Conservation (phyloP, 768 basidiomycete genomes). For the Boletus bicolor region DNA sequence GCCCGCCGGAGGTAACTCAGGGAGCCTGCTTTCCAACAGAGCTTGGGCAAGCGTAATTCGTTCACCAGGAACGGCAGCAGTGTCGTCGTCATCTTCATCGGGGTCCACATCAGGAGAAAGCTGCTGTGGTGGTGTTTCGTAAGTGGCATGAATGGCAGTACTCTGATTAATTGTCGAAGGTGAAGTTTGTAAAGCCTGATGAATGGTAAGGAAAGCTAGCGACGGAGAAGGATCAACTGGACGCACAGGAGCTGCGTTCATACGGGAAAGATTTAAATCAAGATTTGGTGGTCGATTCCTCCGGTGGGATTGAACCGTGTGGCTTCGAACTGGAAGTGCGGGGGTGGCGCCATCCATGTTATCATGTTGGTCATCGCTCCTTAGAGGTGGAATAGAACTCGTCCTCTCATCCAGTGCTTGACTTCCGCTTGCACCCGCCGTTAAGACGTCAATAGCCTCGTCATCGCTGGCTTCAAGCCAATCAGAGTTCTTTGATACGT, state of each 20-base stretch:
- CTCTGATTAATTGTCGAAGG: slow-evolving; percentile 31
- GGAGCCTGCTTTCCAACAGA: slow-evolving; percentile 74
- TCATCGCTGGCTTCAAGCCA: slow-evolving; percentile 84
- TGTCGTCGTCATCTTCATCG: slow-evolving; percentile 59
- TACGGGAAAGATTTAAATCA: slow-evolving; percentile 49
- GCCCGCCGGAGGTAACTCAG: slow-evolving; percentile 69
- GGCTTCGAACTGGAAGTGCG: slow-evolving; percentile 31
- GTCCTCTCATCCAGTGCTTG: slow-evolving; percentile 83
- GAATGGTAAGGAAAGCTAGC: slow-evolving; percentile 60
- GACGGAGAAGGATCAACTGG: slow-evolving; percentile 55
- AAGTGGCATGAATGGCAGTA: slow-evolving; percentile 18
- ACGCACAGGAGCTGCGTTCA: slow-evolving; percentile 32
- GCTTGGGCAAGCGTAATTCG: slow-evolving; percentile 71
- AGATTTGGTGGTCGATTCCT: slow-evolving; percentile 66
- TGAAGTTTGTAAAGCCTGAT: slow-evolving; percentile 56
- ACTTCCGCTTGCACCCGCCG: slow-evolving; percentile 78
- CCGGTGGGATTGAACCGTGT: slow-evolving; percentile 33
- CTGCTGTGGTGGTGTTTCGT: slow-evolving; percentile 31
- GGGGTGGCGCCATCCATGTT: slow-evolving; percentile 14
- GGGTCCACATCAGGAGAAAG: slow-evolving; percentile 40
- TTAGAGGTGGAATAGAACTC: slow-evolving; percentile 43
- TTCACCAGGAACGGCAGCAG: slow-evolving; percentile 42
- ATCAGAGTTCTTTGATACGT: slow-evolving; percentile 52
- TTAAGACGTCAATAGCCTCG: slow-evolving; percentile 79
- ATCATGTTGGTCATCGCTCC: slow-evolving; percentile 24